Evolutionary conservation across 495 filamentous ascomycete genomes (phyloP).

Genomic region (Haplographium delicatum): DNA sequence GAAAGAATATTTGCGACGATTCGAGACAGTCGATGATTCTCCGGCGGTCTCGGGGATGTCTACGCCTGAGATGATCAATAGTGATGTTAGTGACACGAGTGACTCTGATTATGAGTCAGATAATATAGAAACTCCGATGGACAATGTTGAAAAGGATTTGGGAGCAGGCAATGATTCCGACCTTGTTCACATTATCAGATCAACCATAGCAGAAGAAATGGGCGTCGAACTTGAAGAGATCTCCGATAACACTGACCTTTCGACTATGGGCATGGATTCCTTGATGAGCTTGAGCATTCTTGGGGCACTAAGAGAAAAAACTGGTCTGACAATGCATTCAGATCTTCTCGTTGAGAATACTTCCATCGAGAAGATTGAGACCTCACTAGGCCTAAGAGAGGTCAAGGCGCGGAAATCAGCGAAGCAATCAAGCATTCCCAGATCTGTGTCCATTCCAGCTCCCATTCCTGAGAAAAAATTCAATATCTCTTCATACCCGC

Average conservation of each 20-base stretch:
- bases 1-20: slow-evolving; percentile 36
- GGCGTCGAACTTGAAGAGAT: slow-evolving; percentile 62
- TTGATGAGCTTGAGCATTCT: slow-evolving; percentile 53
- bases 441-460: background rate
- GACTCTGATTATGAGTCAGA: slow-evolving; percentile 15
- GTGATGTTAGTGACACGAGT: slow-evolving; percentile 39
- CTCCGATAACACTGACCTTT: slow-evolving; percentile 42
- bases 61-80: slow-evolving; percentile 38
- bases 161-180: slow-evolving; percentile 4
- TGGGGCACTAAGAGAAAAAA: slow-evolving; percentile 54
- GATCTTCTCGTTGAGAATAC: slow-evolving; percentile 40
- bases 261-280: slow-evolving; percentile 55
- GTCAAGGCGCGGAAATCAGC: slow-evolving; percentile 6
- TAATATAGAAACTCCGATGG: background rate
- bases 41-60: slow-evolving; percentile 33
- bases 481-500: slow-evolving; percentile 7
- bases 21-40: slow-evolving; percentile 30
- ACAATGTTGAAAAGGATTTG: slow-evolving; percentile 20
- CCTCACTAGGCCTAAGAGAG: slow-evolving; percentile 27
- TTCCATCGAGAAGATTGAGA: slow-evolving; percentile 32
- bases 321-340: slow-evolving; percentile 38
- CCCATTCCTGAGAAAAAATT: background rate
- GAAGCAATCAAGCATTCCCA: slow-evolving; percentile 26
- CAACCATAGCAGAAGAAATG: slow-evolving; percentile 62
- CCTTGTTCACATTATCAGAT: slow-evolving; percentile 25